These are phyloP conservation scores for Suillus fuscotomentosus DNA, from an alignment of 768 basidiomycete genomes.

Conservation along the genomic window DNA sequence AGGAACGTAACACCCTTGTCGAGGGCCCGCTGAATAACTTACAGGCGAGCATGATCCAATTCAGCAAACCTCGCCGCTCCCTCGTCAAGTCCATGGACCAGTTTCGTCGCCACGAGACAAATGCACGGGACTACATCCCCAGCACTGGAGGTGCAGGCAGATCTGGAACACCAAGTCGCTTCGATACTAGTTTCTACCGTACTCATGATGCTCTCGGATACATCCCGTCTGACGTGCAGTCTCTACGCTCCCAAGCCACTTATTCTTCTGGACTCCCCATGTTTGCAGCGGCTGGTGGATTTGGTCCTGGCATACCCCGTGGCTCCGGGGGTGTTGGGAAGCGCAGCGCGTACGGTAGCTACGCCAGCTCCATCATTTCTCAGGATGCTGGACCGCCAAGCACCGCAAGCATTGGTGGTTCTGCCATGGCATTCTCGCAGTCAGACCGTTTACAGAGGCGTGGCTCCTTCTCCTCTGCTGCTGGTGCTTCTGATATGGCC, in stretches of 20 bases:
- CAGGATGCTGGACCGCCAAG: conserved; percentile 78
- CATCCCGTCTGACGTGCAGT: conserved; percentile 94
- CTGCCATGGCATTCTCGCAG: conserved; percentile 81
- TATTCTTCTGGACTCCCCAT: conserved; percentile 91
- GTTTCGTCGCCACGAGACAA: conserved; percentile 91
- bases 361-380: conserved; percentile 91
- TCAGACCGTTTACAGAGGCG: conserved; percentile 84
- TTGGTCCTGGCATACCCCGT: conserved; percentile 65
- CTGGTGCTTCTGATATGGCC: conserved; percentile 76
- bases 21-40: conserved; percentile 96
- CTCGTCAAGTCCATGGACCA: conserved; percentile 89
- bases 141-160: conserved; percentile 41
- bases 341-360: conserved; percentile 73
- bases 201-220: conserved; percentile 92
- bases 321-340: conserved; percentile 60
- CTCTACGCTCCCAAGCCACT: conserved; percentile 93
- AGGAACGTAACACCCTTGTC: conserved; percentile 90
- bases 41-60: conserved; percentile 98
- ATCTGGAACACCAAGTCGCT: conserved; percentile 90
- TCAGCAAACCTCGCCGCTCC: conserved; percentile 93
- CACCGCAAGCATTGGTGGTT: conserved; percentile 55
- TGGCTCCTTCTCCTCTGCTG: conserved; percentile 71
- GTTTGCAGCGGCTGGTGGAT: conserved; percentile 71
- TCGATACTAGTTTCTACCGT: conserved; percentile 94
- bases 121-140: conserved; percentile 74